Evolutionary conservation across 331 rosid genomes (phyloP).

Genomic region (Rosa hybrid): DNA sequence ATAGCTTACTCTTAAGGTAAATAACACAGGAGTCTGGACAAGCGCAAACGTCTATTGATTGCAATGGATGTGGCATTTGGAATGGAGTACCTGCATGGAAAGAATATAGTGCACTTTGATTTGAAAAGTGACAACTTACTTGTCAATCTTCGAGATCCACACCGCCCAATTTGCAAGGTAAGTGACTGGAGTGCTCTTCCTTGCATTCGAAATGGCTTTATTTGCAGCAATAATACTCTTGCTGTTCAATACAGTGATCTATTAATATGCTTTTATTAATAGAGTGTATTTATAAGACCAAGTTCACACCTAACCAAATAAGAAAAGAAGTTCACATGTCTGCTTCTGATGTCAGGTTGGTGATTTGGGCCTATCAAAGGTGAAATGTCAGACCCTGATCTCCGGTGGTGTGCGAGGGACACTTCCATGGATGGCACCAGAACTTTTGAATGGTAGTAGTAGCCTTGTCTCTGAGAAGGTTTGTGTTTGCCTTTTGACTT

Average conservation of each 20-base stretch:
- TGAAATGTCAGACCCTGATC: slow-evolving; percentile 82
- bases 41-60: slow-evolving; percentile 74
- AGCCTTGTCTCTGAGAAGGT: slow-evolving; percentile 97
- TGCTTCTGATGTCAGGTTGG: slow-evolving; percentile 64
- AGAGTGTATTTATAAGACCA: not conserved
- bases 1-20: slow-evolving; percentile 14
- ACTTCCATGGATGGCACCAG: slow-evolving; percentile 97
- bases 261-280: not conserved
- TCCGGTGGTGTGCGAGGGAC: slow-evolving; percentile 97
- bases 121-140: slow-evolving; percentile 94
- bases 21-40: slow-evolving; percentile 71
- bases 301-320: not conserved
- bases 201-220: not conserved
- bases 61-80: slow-evolving; percentile 97
- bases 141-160: slow-evolving; percentile 90
- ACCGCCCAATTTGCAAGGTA: slow-evolving; percentile 96
- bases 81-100: slow-evolving; percentile 89
- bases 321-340: slow-evolving; percentile 7
- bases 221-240: slow-evolving; percentile 2
- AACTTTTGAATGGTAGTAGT: slow-evolving; percentile 82
- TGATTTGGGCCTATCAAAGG: slow-evolving; percentile 95
- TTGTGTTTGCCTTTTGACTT: slow-evolving; percentile 6
- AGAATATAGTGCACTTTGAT: slow-evolving; percentile 90
- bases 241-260: not conserved
- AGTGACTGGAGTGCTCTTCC: slow-evolving; percentile 15